Base-by-base conservation (phyloP, 345 rosid species). In the Euphorbia lathyris region DNA sequence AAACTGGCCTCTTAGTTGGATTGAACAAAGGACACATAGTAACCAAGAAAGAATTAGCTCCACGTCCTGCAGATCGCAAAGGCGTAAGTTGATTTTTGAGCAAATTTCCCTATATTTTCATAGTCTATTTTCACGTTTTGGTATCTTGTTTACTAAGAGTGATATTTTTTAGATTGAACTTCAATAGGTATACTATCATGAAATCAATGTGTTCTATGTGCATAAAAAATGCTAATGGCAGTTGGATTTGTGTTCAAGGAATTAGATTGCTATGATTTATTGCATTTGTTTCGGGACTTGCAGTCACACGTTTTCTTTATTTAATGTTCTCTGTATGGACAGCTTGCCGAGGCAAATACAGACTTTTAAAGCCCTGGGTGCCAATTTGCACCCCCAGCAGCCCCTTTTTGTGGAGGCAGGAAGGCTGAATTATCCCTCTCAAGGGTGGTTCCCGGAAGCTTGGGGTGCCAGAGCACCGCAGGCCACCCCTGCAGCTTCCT, bases 1-100 rank as follows among this genome's bases (percentile, higher is more conserved):
- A 76, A 47, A 78, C 81, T 19, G 93, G 93, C 34, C 77, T 88
- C 23, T 83, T 80, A 63, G 90, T 86, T 13, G 93, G 93, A 14
- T 75, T 84, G 72, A 88, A 86, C 82, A 88, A 76, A 62, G 93
- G 93, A 2, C 90, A 88, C 45, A 61, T 88, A 50, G 87, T 86
- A 13, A 86, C 90, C 70, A 84, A 76, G 85, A 83, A 77, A 69
- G 90, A 88, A 62, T 68, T 77, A 55, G 76, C 83, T 20, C 85
- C 86, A 11, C 85, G 87, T 0, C 90, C 93, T 23, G 77, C 85
- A 12, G 76, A 71, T 38, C 80, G 88, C 23, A 88, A 83, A 77
- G 93, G 90, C 56, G 92, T 88, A 78, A 67, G 87, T 58, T 5
- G 8, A 5, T 71, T 66, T 57, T 57, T 34, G 38, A 34, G 38